Evolutionary conservation across 805 yeast genomes (phyloP).

Genomic region (Pichia thaimueangensis): DNA sequence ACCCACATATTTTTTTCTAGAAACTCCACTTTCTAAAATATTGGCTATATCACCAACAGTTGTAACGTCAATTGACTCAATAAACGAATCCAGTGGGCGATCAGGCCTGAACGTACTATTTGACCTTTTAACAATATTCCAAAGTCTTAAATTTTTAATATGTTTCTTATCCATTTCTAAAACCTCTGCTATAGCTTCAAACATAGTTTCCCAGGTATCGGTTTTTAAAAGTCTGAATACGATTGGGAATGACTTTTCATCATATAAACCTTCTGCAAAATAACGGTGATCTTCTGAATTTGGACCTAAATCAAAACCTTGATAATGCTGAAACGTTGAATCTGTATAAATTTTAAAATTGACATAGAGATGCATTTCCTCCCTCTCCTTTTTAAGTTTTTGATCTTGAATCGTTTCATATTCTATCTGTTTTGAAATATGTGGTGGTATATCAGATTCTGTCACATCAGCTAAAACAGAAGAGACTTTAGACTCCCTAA

Average conservation of each 20-base stretch:
- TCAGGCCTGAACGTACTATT: slow-evolving; percentile 68
- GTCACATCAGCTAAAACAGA: slow-evolving; percentile 53
- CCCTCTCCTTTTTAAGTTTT: slow-evolving; percentile 48
- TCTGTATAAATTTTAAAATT: slow-evolving; percentile 52
- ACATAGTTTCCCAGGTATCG: slow-evolving; percentile 44
- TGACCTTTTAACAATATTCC: slow-evolving; percentile 61
- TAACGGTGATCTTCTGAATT: slow-evolving; percentile 42
- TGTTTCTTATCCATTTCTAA: slow-evolving; percentile 28
- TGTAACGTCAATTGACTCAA: slow-evolving; percentile 21
- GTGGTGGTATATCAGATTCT: slow-evolving; percentile 56
- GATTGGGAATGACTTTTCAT: slow-evolving; percentile 42
- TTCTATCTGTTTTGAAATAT: slow-evolving; percentile 59
- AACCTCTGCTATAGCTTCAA: slow-evolving; percentile 42
- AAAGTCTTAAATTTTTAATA: slow-evolving; percentile 35
- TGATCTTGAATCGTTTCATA: slow-evolving; percentile 56
- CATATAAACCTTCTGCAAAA: slow-evolving; percentile 45
- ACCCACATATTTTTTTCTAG: slow-evolving; percentile 27
- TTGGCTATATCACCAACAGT: slow-evolving; percentile 49
- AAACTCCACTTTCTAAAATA: slow-evolving; percentile 23
- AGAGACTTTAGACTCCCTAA: slow-evolving; percentile 54
- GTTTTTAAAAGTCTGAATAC: slow-evolving; percentile 50
- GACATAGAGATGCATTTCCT: slow-evolving; percentile 64
- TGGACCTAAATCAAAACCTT: slow-evolving; percentile 74
- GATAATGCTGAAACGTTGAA: slow-evolving; percentile 48
- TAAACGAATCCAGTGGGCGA: slow-evolving; percentile 29